phyloP scores from a whole-genome alignment of 2,329 filamentous ascomycete genomes.

The Parasarocladium wereldwijsianum region DNA sequence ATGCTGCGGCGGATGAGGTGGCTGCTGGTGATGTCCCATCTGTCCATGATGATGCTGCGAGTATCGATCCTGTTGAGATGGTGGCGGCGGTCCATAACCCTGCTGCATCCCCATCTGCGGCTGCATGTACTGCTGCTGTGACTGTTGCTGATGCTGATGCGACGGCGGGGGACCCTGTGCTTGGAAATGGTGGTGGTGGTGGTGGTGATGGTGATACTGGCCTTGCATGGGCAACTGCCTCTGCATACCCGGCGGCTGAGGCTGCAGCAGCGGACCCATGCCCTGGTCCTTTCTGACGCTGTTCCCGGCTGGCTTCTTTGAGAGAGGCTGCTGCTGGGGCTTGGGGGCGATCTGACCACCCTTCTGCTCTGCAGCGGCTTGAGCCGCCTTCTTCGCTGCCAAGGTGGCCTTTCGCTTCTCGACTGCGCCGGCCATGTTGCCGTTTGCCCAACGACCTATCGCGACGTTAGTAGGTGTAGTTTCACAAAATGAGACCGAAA shows the following conservation, averaged over 20 bases:
- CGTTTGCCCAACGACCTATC: conserved; percentile 43
- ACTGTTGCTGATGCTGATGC: conserved; percentile 4
- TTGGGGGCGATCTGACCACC: conserved; percentile 22
- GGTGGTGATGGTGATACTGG: conserved; percentile 4
- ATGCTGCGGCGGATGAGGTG: conserved; percentile 3
- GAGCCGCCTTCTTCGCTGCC: conserved; percentile 40
- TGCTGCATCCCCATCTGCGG: no score
- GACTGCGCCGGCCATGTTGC: conserved; percentile 45
- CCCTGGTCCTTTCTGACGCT: conserved; percentile 8
- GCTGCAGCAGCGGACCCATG: background rate
- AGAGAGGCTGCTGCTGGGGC: conserved; percentile 17
- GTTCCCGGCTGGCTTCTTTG: conserved; percentile 17
- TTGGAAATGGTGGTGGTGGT: conserved; percentile 4
- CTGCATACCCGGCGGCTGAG: background rate
- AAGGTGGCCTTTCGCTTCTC: conserved; percentile 46
- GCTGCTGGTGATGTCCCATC: conserved; percentile 1
- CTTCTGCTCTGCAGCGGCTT: conserved; percentile 23
- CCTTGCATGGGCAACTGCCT: conserved; percentile 1
- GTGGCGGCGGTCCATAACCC: no score
- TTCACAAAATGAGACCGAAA: conserved; percentile 2
- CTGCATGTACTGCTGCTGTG: no score
- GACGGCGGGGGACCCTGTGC: background rate
- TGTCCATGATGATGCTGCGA: no score
- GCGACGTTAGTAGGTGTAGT: conserved; percentile 8
- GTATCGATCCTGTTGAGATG: no score